Base-by-base conservation (phyloP, 2,329 filamentous ascomycete genomes). In the Raffaelea arxii region DNA sequence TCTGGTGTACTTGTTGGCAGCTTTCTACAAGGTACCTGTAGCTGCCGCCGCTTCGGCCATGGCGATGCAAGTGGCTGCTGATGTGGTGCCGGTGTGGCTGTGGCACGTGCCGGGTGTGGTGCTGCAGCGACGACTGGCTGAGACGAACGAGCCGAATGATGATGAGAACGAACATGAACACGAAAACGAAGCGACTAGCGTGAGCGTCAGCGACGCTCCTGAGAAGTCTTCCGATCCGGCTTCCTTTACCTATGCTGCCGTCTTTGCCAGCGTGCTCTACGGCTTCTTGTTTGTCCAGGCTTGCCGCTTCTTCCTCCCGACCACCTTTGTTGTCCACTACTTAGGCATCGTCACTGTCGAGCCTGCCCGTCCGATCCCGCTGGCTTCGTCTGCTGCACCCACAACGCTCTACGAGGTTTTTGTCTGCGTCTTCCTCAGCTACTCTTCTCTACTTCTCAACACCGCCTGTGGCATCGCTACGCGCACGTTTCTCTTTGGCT, bases 271-370 rank as follows among this genome's bases (percentile, higher is more conserved):
- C 7, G 72, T 77, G 44, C 80, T 94, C 52, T 94, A 92, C 67
- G 78, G 77, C 46, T 72, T 89, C n/a, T 70, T 78, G 2, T 66
- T 95, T 25, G 86, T 84, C 57, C 64, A 77, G 44, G 80, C 82
- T 46, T 81, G 85, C 62, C 73, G 74, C 48, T 81, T 80, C 16
- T 82, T 81, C 65, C 74, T 95, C 16, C 86, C 87, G 6, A 64
- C 69, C 22, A 78, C 78, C 57, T 71, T 96, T n/a, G 76, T 89
- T 44, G 67, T 79, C 25, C 77, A 91, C 67, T 95, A 95, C 58
- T 67, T 75, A n/a, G 74, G 72, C 47, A 73, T 96, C 44, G 74
- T 76, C 6, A 83, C 80, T 25, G 70, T 96, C 42, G 74, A 78
- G 51, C 71, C 75, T 12, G 84, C 81, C 3, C 47, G 48, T 22